Base-by-base conservation (phyloP, 768 basidiomycete genomes). In the Russula brevipes region DNA sequence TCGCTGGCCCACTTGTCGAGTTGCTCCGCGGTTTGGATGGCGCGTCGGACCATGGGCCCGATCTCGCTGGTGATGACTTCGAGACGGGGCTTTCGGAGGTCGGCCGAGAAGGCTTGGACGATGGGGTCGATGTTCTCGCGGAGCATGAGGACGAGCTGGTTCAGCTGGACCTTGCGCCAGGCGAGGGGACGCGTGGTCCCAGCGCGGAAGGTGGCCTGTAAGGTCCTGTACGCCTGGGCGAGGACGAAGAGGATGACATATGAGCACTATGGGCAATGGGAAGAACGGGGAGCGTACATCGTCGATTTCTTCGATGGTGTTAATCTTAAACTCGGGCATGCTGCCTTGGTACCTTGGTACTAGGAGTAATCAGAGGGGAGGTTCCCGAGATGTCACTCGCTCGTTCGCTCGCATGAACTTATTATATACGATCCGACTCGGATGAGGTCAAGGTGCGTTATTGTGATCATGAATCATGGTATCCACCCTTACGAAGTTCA, bases 111-210 rank as follows among this genome's bases (percentile, higher is more conserved):
- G 36, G 85, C 80, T 2, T 80, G 78, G 14, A 76, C 76, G 54
- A 89, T 70, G 4, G 75, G 78, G 4, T 83, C 77, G 4, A 75
- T 68, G 72, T 91, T 86, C n/a, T 88, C 83, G 66, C 88, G 82
- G 30, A 79, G 72, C 73, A 88, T 73, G 30, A 78, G 81, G 31
- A 82, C 85, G 38, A 90, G 77, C 66, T 85, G 84, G 49, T 77
- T 75, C 47, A 91, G 78, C 66, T 91, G 89, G 51, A 81, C 78
- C 58, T 81, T 80, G 16, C 89, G 81, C 80, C 82, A 90, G 62
- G 73, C 72, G 44, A 89, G 67, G 3, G 83, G 75, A 68, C 77
- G 84, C 47, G 84, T 81, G 69, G 86, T 89, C 14, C 89, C 88
- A 4, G 83, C 74, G 30, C 75, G 74, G 72, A 91, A 92, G 8